A percentile compares a stretch with the other conserved stretches of the same genome.
Evolutionary conservation across 2,329 filamentous ascomycete genomes (phyloP).

Genomic region (Ophiosphaerella korrae): DNA sequence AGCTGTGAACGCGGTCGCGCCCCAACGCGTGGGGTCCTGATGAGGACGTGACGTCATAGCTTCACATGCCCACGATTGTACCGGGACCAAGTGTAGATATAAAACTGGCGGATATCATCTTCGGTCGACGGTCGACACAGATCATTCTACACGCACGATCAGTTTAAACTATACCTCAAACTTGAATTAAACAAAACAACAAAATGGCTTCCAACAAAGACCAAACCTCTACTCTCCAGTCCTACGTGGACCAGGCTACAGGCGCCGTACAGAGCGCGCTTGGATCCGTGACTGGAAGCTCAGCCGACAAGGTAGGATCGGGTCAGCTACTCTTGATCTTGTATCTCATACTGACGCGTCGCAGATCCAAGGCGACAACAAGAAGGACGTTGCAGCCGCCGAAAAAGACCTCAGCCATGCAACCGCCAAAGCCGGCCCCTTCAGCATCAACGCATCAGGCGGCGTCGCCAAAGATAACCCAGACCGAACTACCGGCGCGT

Average conservation of each 20-base stretch:
- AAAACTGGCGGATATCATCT: slow-evolving; percentile 1
- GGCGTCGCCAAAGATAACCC: slow-evolving; percentile 73
- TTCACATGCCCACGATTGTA: neutral
- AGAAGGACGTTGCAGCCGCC: slow-evolving; percentile 67
- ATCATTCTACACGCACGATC: slow-evolving; percentile 1
- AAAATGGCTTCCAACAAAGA: slow-evolving; percentile 59
- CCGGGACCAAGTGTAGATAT: slow-evolving; percentile 5
- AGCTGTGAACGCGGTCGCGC: neutral
- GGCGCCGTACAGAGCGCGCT: slow-evolving; percentile 74
- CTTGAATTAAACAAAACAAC: slow-evolving; percentile 1
- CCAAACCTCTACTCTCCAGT: slow-evolving; percentile 77
- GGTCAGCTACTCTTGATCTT: neutral
- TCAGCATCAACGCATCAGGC: slow-evolving; percentile 71
- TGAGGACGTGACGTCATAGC: neutral
- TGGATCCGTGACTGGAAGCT: slow-evolving; percentile 74
- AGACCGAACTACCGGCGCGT: slow-evolving; percentile 72
- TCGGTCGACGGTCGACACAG: neutral
- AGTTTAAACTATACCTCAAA: neutral
- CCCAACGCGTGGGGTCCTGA: neutral
- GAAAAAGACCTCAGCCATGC: slow-evolving; percentile 78
- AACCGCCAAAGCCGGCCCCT: slow-evolving; percentile 73
- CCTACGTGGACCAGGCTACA: slow-evolving; percentile 66
- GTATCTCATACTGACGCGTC: slow-evolving; percentile 27
- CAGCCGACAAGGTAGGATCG: slow-evolving; percentile 63
- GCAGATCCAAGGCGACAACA: slow-evolving; percentile 64